These are phyloP conservation scores for Camptophora hylomeconis DNA, from an alignment of 2,329 filamentous ascomycete species.

Conservation along the genomic window DNA sequence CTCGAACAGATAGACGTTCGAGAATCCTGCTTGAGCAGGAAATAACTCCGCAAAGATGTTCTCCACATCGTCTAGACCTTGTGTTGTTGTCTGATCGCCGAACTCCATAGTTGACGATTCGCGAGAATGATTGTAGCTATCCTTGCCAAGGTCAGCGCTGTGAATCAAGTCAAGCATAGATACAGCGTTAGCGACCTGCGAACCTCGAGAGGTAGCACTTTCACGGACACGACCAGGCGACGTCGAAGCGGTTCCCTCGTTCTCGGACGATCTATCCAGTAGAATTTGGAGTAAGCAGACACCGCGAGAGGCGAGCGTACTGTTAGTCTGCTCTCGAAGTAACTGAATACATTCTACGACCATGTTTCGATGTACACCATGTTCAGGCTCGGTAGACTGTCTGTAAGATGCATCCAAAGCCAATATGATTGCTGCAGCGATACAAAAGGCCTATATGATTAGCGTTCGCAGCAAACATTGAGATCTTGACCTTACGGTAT, in stretches of 20 bases:
- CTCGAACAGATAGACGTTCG: conserved; percentile 16
- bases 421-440: conserved; percentile 26
- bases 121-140: too few relatives aligned
- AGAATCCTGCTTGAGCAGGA: conserved; percentile 14
- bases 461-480: background rate
- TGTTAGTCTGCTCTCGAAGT: conserved; percentile 7
- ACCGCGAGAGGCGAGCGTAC: conserved; percentile 9
- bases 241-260: too few relatives aligned
- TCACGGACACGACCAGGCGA: background rate
- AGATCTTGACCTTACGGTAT: conserved; percentile 8
- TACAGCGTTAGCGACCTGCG: background rate
- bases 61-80: conserved; percentile 8
- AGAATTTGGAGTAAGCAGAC: conserved; percentile 5
- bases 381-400: conserved; percentile 7
- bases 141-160: too few relatives aligned
- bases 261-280: background rate
- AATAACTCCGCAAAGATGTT: conserved; percentile 15
- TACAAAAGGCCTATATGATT: conserved; percentile 22
- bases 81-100: background rate
- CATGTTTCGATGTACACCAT: conserved; percentile 6
- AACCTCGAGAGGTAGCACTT: background rate
- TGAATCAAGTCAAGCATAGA: background rate
- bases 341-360: conserved; percentile 9
- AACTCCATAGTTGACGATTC: background rate
- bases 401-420: conserved; percentile 25